Conservation (phyloP, 139 green algal genomes). For the Tetradesmus obliquus region DNA sequence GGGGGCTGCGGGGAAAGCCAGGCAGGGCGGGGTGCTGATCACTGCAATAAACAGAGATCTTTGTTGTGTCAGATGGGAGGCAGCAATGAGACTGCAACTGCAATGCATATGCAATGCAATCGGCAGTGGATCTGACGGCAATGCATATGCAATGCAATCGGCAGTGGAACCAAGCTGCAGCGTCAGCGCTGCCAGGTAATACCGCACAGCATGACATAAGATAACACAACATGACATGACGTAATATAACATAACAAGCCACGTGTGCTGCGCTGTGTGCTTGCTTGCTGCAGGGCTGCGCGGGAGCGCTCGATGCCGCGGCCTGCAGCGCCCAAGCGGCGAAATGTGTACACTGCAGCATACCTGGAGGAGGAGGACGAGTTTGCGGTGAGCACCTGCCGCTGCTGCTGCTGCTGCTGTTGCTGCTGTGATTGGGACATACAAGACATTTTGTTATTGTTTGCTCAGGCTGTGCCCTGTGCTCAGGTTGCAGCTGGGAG, state of each 20-base stretch:
- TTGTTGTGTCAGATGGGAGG: not conserved
- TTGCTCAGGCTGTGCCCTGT: too few relatives aligned
- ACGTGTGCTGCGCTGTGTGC: not conserved
- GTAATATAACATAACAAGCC: too few relatives aligned
- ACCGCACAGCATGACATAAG: too few relatives aligned
- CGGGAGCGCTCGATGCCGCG: slow-evolving; percentile 23
- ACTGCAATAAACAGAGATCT: not conserved
- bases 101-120: not conserved
- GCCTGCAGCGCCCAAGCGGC: not conserved
- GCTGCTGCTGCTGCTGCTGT: not conserved
- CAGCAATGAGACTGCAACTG: not conserved
- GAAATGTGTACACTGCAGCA: not conserved
- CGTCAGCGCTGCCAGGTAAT: too few relatives aligned
- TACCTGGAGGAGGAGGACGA: slow-evolving; percentile 37
- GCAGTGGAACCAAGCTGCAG: too few relatives aligned
- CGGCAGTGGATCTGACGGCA: not conserved
- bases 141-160: too few relatives aligned
- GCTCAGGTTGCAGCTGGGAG: too few relatives aligned
- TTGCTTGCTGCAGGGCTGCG: slow-evolving; percentile 5
- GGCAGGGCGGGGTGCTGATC: too few relatives aligned
- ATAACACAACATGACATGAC: too few relatives aligned
- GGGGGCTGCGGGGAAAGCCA: not conserved
- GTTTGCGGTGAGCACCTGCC: not conserved
- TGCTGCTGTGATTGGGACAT: not conserved
- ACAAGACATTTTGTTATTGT: too few relatives aligned